Evolutionary conservation across 2,329 filamentous ascomycete species (phyloP).

Genomic region (Phyllosticta citriasiana): DNA sequence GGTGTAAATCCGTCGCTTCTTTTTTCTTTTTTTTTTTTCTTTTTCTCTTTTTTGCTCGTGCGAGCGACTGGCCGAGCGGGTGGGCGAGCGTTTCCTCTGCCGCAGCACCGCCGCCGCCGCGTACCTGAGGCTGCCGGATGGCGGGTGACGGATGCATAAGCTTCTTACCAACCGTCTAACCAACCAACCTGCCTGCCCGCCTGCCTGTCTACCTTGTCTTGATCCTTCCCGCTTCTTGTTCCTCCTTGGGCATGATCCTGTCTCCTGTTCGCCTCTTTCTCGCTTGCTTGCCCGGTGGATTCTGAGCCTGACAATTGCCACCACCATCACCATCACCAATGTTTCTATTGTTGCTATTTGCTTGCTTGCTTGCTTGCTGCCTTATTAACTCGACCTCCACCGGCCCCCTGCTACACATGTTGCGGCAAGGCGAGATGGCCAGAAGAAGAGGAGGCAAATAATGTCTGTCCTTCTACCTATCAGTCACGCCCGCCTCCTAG

Average conservation of each 20-base stretch:
- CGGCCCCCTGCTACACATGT: not conserved
- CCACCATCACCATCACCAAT: not conserved
- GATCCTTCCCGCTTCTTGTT: not conserved
- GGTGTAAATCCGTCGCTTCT: too few species aligned
- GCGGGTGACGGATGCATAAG: not conserved
- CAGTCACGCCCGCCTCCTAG: too few species aligned
- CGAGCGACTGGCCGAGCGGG: not conserved
- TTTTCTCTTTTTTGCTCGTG: not conserved
- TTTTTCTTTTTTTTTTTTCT: too few species aligned
- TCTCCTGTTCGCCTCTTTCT: not conserved
- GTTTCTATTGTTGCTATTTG: not conserved
- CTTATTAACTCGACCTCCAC: not conserved
- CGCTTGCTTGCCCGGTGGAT: not conserved
- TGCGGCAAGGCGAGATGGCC: not conserved
- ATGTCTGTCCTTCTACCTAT: too few species aligned
- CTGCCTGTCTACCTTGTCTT: not conserved
- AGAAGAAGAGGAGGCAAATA: too few species aligned
- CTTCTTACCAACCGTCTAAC: not conserved
- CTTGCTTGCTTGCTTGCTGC: not conserved
- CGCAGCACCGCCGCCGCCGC: not conserved
- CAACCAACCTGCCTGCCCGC: not conserved
- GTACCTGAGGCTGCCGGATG: not conserved
- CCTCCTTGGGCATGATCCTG: not conserved
- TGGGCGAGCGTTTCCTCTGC: not conserved
- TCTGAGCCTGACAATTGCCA: not conserved